phyloP scores from a whole-genome alignment of 2,329 filamentous ascomycete genomes.

The Calonectria montana region DNA sequence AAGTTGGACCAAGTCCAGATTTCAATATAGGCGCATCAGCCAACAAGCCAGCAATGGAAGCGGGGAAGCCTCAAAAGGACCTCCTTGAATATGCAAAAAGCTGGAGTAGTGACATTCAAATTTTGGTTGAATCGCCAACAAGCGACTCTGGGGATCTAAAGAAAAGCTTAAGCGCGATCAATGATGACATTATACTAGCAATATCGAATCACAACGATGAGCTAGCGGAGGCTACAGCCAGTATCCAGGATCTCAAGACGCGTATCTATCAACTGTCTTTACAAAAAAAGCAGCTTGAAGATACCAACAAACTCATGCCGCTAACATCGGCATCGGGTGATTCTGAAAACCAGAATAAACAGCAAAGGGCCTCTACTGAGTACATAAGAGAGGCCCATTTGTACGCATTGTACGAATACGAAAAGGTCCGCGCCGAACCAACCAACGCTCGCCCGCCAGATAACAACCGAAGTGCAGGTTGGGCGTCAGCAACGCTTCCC shows the following conservation, averaged over 20 bases:
- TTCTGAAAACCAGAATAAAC: background rate
- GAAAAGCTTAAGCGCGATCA: background rate
- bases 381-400: background rate
- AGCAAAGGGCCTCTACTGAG: background rate
- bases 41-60: background rate
- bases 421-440: background rate
- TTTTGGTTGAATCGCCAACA: background rate
- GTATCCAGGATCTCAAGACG: background rate
- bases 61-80: background rate
- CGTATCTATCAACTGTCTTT: background rate
- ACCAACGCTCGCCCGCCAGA: background rate
- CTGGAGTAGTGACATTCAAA: slow-evolving; percentile 5
- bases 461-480: background rate
- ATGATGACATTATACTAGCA: background rate
- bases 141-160: background rate
- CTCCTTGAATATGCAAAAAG: background rate
- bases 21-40: background rate
- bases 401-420: background rate
- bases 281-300: background rate
- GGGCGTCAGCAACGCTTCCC: background rate
- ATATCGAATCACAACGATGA: background rate
- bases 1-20: background rate
- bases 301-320: too few species aligned
- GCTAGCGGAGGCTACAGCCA: background rate
- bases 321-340: too few species aligned